Base-by-base conservation (phyloP, 441 rosid genomes). In the Populus tomentosa region DNA sequence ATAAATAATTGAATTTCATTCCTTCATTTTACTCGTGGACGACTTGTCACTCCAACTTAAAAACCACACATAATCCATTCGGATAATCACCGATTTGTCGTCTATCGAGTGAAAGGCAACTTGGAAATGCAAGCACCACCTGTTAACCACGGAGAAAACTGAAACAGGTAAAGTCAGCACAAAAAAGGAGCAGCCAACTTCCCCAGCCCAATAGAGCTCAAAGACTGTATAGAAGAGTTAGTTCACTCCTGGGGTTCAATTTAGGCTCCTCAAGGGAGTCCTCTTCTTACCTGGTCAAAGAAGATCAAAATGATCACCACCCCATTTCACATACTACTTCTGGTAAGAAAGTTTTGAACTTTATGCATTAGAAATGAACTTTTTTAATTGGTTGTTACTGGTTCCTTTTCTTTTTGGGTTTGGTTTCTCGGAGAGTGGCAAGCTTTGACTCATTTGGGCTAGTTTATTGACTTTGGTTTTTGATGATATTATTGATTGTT, bases 241-340 rank as follows among this genome's bases (percentile, higher is more conserved):
- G 64, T 86, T 86, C 85, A 87, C 83, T 16, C 88, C 79, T 77
- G 6, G 84, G 83, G 35, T 82, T 85, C 71, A 84, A 81, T 81
- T 36, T 91, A 59, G 79, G 71, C 71, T 81, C 91, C 18, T 86
- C 88, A 50, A 73, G 28, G 11, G 84, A 87, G 50, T 89, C 88
- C 81, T 90, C 89, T 86, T 87, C 88, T 73, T 78, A 80, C 40
- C 91, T 91, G 71, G 86, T 93, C 64, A 11, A 35, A 65, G 80
- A 70, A 66, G 87, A 87, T 5, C 81, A 84, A 7, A 5, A 71
- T 79, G 80, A 50, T 50, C 59, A 50, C 59, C n/a, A 74, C 74
- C 65, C 50, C 78, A 56, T 70, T 50, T 68, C 75, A 21, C 50
- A 13, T 59, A 7, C 82, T 67, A 30, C 77, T 2, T 6, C 77